These are phyloP conservation scores for Rhynchosporium agropyri DNA, from an alignment of 2,329 filamentous ascomycete species.

Conservation along the genomic window DNA sequence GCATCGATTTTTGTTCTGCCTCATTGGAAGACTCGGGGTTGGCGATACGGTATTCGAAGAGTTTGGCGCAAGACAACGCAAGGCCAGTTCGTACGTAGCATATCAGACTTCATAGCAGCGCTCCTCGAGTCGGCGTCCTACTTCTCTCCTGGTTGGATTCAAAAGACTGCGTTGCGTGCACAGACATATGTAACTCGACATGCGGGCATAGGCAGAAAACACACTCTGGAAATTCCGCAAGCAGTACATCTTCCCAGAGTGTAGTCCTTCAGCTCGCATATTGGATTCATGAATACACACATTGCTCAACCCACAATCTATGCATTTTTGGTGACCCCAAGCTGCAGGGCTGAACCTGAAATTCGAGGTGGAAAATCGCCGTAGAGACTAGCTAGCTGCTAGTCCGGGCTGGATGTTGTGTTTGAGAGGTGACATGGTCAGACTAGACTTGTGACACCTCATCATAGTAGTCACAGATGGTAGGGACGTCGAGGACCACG, in stretches of 20 bases:
- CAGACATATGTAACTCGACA: conserved; percentile 8
- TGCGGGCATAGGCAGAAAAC: neutral
- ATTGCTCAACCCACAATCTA: conserved; percentile 10
- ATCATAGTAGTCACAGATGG: conserved; percentile 30
- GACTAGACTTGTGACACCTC: conserved; percentile 36
- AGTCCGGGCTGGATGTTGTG: conserved; percentile 27
- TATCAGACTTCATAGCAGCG: conserved; percentile 7
- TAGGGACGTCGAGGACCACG: conserved; percentile 4
- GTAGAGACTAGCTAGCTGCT: conserved; percentile 25
- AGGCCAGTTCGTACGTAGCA: neutral
- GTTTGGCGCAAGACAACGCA: neutral
- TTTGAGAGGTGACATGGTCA: conserved; percentile 20
- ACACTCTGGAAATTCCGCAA: conserved; percentile 9
- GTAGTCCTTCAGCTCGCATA: conserved; percentile 30
- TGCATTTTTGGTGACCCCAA: neutral
- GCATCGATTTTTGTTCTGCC: conserved; percentile 14
- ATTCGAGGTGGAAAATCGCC: conserved; percentile 17
- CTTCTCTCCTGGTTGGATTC: conserved; percentile 19
- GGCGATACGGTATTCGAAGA: neutral
- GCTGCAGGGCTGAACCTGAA: conserved; percentile 5
- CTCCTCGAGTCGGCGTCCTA: conserved; percentile 4
- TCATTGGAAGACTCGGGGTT: conserved; percentile 18
- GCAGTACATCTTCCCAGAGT: conserved; percentile 24
- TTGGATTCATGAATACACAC: conserved; percentile 18
- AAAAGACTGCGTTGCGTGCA: neutral